Base-by-base conservation (phyloP, 306 rosid species). In the Lupinus albus region DNA sequence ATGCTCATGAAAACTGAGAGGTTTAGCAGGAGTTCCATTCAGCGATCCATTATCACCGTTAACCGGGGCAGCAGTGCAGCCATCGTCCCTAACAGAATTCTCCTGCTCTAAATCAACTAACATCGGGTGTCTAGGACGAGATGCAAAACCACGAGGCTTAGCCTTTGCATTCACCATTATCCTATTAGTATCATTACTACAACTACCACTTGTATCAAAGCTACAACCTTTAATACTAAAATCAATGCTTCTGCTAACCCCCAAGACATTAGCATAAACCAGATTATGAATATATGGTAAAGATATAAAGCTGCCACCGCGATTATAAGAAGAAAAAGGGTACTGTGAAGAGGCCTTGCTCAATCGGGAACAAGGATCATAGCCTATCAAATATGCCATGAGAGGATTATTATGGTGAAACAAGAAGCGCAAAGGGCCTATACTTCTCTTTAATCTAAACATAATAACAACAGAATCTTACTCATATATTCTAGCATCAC, bases 121-220 rank as follows among this genome's bases (percentile, higher is more conserved):
- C 62, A 54, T 66, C 1, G 57, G 84, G 0, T 54, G 75, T 28
- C 39, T 36, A 30, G 73, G 79, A 47, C 57, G 46, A 8, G 79
- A 55, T 13, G 68, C 77, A 64, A 85, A 71, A 53, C 80, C 85
- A 17, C 72, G 75, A 5, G 73, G 62, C 76, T 71, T 84, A 2
- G 80, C 68, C 76, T 74, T 80, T 4, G 81, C 77, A 58, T 74
- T 83, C 71, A 74, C 84, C 72, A 72, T 72, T 5, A 67, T 72
- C 20, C 56, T 68, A 64, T 61, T 50, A 25, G 30, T 25, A 25
- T 4, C 30, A 25, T 25, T 25, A 25, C 30, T 25, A 42, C 41
- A 51, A 50, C 50, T 16, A 51, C 53, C 53, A 65, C 72, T 63
- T 10, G 72, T 53, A 12, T 75, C 76, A 17, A 70, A 62, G 75